These are phyloP conservation scores for Blyttiomyces sp. DNA, from an alignment of 371 early-diverging fungal genomes.

Conservation along the genomic window DNA sequence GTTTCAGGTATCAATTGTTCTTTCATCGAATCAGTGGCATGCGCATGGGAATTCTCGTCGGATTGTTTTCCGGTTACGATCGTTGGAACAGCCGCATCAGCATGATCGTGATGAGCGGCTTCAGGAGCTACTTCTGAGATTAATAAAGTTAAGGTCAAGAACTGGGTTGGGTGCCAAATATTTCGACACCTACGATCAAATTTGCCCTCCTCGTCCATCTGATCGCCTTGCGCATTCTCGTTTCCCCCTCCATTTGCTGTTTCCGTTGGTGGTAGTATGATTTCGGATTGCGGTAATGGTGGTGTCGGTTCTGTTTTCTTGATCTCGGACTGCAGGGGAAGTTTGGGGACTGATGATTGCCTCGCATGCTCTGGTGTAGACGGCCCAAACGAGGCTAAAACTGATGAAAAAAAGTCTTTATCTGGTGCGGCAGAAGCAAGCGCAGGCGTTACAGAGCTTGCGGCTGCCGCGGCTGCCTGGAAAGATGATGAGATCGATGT, in stretches of 20 bases:
- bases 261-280: background rate
- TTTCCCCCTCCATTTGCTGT: background rate
- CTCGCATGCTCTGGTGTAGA: no score
- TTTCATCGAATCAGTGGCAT: no score
- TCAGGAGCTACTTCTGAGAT: no score
- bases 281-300: background rate
- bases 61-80: no score
- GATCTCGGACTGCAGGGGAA: background rate
- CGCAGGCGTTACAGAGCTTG: no score
- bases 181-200: no score
- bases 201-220: no score
- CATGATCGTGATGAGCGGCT: no score
- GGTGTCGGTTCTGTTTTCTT: background rate
- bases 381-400: background rate
- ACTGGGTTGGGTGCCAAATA: background rate
- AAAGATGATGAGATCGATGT: conserved; percentile 12
- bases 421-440: background rate
- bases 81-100: no score
- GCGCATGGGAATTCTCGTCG: no score
- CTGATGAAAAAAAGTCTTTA: conserved; percentile 16
- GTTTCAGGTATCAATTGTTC: no score
- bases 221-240: no score
- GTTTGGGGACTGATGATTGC: background rate
- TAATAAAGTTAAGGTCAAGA: background rate
- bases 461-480: conserved; percentile 8